Evolutionary conservation across 148 eudicot species (phyloP), one percentile per base, ranked within the genome.

Genomic region (Rhododendron simsii): DNA sequence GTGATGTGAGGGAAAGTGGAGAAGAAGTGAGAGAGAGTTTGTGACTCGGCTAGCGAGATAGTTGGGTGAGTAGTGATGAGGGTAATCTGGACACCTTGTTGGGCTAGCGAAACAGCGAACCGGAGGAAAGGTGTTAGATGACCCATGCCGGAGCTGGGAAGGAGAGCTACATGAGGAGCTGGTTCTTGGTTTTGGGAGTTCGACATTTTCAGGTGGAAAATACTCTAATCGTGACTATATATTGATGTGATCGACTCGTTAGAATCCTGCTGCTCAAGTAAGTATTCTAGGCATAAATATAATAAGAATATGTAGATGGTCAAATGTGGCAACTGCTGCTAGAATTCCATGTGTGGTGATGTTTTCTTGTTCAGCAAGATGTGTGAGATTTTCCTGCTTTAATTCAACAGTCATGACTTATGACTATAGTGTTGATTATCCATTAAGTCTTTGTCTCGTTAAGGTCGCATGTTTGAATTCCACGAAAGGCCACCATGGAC

Each of bases 121-220:
- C 85, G 78, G 12, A 83, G 85, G n/a, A 83, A 83, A 53, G 85
- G 85, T 45, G 85, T 69, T n/a, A 83, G 85, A 28, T 83, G 79
- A 7, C 85, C 85, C 85, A 83, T 83, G 85, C 85, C 85, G 11
- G 85, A 83, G 65, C 63, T 48, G 44, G 86, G 80, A 20, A 50
- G 74, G 74, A 84, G 86, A 48, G 80, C 86, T 33, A 84, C 80
- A 33, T 71, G 86, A 50, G 80, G 84, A 35, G 53, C 18, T 33
- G 86, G 55, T 5, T 5, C 73, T 67, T 39, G 78, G 35, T n/a
- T n/a, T 26, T 44, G 57, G 65, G 80, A 26, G 41, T 26, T 30
- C 0, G 86, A 74, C 80, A 84, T 84, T 30, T 41, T 21, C 37
- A 41, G 50, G 85, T 65, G 85, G 28, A 63, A 63, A 39, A 67